phyloP scores from a whole-genome alignment of 2,329 filamentous ascomycete genomes.

The Fusarium stilboides region DNA sequence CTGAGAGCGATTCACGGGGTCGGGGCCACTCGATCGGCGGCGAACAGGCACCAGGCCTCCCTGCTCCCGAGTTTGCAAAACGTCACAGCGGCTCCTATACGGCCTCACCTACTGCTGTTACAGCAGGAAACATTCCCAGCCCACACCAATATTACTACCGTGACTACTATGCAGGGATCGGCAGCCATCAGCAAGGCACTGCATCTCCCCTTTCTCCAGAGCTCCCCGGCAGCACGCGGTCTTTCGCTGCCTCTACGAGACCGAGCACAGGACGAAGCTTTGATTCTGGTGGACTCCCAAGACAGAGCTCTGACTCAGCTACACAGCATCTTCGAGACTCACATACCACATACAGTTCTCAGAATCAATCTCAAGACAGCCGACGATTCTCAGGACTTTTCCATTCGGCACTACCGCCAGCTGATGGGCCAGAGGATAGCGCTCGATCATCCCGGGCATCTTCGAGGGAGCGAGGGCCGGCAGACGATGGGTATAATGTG shows the following conservation, averaged over 20 bases:
- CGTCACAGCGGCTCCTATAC: slow-evolving; percentile 78
- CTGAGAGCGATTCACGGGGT: slow-evolving; percentile 66
- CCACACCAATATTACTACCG: slow-evolving; percentile 71
- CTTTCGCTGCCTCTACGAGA: slow-evolving; percentile 63
- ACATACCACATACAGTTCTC: slow-evolving; percentile 68
- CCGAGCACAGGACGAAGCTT: slow-evolving; percentile 74
- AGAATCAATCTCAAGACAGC: slow-evolving; percentile 60
- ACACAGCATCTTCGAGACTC: slow-evolving; percentile 67
- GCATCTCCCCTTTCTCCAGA: slow-evolving; percentile 71
- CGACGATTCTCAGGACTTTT: slow-evolving; percentile 83
- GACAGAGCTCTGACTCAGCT: slow-evolving; percentile 68
- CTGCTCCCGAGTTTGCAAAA: slow-evolving; percentile 76
- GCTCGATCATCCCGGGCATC: slow-evolving; percentile 71
- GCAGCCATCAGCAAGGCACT: slow-evolving; percentile 64
- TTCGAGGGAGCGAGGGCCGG: slow-evolving; percentile 70
- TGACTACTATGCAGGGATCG: slow-evolving; percentile 55
- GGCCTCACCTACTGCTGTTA: slow-evolving; percentile 67
- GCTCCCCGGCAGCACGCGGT: slow-evolving; percentile 63
- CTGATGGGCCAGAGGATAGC: slow-evolving; percentile 73
- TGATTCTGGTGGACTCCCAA: slow-evolving; percentile 66
- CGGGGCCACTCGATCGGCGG: slow-evolving; percentile 74
- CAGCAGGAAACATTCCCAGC: slow-evolving; percentile 58
- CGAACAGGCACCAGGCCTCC: slow-evolving; percentile 74
- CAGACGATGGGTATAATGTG: slow-evolving; percentile 75
- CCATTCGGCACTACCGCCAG: slow-evolving; percentile 87